phyloP scores from a whole-genome alignment of 495 filamentous ascomycete genomes.

The Penicillium ucsense region DNA sequence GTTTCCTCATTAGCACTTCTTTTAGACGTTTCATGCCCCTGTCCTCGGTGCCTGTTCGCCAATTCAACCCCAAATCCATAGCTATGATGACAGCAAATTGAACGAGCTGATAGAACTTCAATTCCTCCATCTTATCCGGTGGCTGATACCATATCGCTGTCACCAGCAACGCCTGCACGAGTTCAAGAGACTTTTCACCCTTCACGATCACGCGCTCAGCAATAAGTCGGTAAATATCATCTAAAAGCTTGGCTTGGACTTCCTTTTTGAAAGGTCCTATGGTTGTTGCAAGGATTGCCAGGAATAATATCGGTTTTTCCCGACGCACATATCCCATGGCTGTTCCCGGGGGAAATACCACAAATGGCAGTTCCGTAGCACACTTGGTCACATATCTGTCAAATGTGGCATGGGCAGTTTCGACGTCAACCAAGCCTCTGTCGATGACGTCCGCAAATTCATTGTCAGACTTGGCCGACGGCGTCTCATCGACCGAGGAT shows the following conservation, averaged over 20 bases:
- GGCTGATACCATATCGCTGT: constrained; percentile 72
- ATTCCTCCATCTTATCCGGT: constrained; percentile 72
- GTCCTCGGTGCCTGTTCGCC: constrained; percentile 17
- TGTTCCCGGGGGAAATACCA: constrained; percentile 61
- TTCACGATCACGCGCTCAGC: constrained; percentile 65
- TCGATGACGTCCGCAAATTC: constrained; percentile 60
- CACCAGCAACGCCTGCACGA: constrained; percentile 73
- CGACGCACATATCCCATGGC: constrained; percentile 58
- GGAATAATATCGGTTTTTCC: constrained; percentile 68
- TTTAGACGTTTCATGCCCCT: constrained; percentile 22
- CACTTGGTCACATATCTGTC: constrained; percentile 59
- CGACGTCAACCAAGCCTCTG: constrained; percentile 52
- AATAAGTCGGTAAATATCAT: constrained; percentile 62
- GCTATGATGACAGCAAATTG: constrained; percentile 79
- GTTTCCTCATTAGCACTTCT: constrained; percentile 29
- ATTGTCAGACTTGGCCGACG: constrained; percentile 11
- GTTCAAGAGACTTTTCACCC: constrained; percentile 75
- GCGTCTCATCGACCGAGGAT: constrained; percentile 2
- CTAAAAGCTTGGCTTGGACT: constrained; percentile 50
- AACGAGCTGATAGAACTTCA: constrained; percentile 84
- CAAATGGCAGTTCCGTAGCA: constrained; percentile 62
- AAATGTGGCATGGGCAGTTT: constrained; percentile 56
- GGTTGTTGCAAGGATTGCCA: constrained; percentile 63
- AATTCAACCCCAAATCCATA: constrained; percentile 77
- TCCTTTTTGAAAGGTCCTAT: constrained; percentile 52